These are phyloP conservation scores for Dicorynia guianensis DNA, from an alignment of 306 rosid genomes.

Conservation along the genomic window DNA sequence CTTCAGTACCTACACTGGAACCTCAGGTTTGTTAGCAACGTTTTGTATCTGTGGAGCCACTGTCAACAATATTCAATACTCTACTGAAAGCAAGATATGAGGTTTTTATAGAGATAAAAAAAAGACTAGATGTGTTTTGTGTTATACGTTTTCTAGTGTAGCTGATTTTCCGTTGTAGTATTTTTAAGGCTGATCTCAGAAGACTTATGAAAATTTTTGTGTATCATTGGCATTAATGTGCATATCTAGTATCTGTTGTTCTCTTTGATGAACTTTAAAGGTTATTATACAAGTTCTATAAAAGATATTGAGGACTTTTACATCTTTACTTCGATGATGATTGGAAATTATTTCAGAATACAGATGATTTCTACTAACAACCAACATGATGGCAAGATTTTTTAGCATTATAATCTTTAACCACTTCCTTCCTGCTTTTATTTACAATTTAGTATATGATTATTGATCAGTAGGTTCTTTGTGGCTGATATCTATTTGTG, in stretches of 20 bases:
- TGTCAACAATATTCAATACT: not conserved
- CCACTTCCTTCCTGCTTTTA: slow-evolving; percentile 22
- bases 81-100: not conserved
- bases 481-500: slow-evolving; percentile 38
- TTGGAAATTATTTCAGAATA: slow-evolving; percentile 19
- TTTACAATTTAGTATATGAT: slow-evolving; percentile 15
- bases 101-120: not conserved
- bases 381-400: slow-evolving; percentile 27
- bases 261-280: slow-evolving; percentile 9
- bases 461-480: slow-evolving; percentile 31
- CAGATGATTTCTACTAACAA: slow-evolving; percentile 15
- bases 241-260: slow-evolving; percentile 1
- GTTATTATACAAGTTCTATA: not conserved
- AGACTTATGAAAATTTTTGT: not conserved
- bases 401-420: not conserved
- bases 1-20: slow-evolving; percentile 69
- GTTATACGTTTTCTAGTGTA: not conserved
- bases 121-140: not conserved
- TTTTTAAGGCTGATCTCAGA: slow-evolving; percentile 1
- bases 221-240: not conserved
- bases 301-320: slow-evolving; percentile 20
- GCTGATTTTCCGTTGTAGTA: slow-evolving; percentile 15
- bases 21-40: slow-evolving; percentile 76
- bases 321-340: slow-evolving; percentile 31
- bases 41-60: slow-evolving; percentile 22